phyloP scores from a whole-genome alignment of 495 filamentous ascomycete species.

The Staphylotrichum longicolle region DNA sequence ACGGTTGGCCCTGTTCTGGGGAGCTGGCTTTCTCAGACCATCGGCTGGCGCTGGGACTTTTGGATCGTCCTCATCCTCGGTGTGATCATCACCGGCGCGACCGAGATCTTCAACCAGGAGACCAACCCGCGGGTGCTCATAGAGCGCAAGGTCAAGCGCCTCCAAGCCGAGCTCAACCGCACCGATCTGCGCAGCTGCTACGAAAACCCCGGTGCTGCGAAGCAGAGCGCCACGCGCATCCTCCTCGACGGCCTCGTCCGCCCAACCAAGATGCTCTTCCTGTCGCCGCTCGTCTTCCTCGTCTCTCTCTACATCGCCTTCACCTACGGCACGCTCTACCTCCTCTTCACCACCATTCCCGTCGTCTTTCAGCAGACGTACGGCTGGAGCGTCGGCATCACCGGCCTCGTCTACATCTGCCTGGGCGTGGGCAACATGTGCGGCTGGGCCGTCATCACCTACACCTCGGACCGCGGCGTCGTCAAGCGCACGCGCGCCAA shows the following conservation, averaged over 20 bases:
- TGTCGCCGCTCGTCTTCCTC: constrained; percentile 64
- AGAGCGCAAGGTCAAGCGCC: constrained; percentile 45
- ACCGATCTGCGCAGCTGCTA: constrained; percentile 40
- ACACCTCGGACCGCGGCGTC: constrained; percentile 42
- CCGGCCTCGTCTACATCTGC: constrained; percentile 47
- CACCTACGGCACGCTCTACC: constrained; percentile 72
- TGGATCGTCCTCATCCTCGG: constrained; percentile 57
- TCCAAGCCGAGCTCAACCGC: constrained; percentile 40
- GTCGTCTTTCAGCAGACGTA: constrained; percentile 58
- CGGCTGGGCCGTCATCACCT: constrained; percentile 36
- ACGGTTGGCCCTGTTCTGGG: constrained; percentile 54
- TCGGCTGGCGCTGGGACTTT: constrained; percentile 61
- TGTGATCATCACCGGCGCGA: constrained; percentile 40
- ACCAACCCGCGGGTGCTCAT: constrained; percentile 56
- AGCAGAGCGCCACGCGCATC: constrained; percentile 25
- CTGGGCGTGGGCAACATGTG: constrained; percentile 45
- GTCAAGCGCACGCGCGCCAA: constrained; percentile 46
- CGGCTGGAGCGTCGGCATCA: constrained; percentile 35
- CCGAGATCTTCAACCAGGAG: constrained; percentile 53
- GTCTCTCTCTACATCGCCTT: constrained; percentile 73
- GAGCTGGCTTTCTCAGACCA: constrained; percentile 52
- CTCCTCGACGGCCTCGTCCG: constrained; percentile 49
- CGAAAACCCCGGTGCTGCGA: constrained; percentile 23
- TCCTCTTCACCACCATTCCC: constrained; percentile 71
- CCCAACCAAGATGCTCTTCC: constrained; percentile 55